Evolutionary conservation across 1,284 basidiomycete species (phyloP).

Genomic region (Ceratobasidium sp.): DNA sequence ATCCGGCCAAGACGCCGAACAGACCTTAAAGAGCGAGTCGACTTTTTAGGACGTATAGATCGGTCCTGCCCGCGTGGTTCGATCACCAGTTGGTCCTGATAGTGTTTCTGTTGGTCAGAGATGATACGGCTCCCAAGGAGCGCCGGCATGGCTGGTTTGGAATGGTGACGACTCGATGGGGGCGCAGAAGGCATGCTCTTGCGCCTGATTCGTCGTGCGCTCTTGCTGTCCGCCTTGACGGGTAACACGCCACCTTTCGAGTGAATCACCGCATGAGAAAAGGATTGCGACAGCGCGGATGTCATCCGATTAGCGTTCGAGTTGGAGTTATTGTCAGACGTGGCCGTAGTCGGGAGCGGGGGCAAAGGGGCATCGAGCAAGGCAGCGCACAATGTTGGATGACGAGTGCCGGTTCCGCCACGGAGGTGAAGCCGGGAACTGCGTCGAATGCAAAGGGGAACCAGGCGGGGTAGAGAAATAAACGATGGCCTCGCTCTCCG

Average conservation of each 20-base stretch:
- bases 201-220: slow-evolving; percentile 10
- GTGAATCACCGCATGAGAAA: slow-evolving; percentile 15
- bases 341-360: neutral
- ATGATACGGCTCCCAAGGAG: neutral
- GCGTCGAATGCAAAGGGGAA: neutral
- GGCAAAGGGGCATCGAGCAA: neutral
- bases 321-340: neutral
- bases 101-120: neutral
- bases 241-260: slow-evolving; percentile 11
- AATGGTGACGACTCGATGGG: neutral
- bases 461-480: slow-evolving; percentile 23
- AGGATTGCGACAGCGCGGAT: slow-evolving; percentile 6
- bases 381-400: slow-evolving; percentile 17
- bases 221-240: slow-evolving; percentile 30
- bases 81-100: neutral
- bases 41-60: slow-evolving; percentile 1
- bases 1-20: slow-evolving; percentile 11
- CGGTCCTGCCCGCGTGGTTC: neutral
- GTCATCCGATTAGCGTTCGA: slow-evolving; percentile 26
- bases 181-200: slow-evolving; percentile 15
- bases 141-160: neutral
- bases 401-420: slow-evolving; percentile 18
- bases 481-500: slow-evolving; percentile 35
- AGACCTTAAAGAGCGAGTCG: slow-evolving; percentile 7
- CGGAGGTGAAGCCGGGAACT: neutral